Percentiles rank a stretch among this genome's conserved stretches.
These are phyloP conservation scores for Penicillium canescens DNA, from an alignment of 495 filamentous ascomycete species.

Conservation along the genomic window DNA sequence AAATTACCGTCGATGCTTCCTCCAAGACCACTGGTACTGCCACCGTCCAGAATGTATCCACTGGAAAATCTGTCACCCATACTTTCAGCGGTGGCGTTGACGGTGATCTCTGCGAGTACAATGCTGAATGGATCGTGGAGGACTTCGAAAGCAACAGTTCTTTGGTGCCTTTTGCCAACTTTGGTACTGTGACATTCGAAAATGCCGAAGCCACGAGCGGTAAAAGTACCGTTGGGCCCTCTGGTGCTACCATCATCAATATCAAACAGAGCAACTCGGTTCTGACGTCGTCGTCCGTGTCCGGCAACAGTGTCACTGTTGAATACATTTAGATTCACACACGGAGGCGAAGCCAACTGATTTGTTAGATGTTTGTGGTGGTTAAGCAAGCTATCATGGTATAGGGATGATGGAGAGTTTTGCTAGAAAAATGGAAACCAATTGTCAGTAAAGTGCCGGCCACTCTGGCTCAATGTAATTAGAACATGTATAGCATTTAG, in stretches of 20 bases:
- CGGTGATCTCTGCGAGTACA: conserved; percentile 31
- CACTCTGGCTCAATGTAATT: too few species aligned
- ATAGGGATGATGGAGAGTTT: too few species aligned
- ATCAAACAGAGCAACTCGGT: conserved; percentile 44
- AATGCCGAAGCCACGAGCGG: conserved; percentile 28
- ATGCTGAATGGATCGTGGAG: conserved; percentile 66
- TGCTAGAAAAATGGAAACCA: too few species aligned
- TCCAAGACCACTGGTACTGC: conserved; percentile 47
- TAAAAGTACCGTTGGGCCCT: conserved; percentile 27
- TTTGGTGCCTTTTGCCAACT: conserved; percentile 54
- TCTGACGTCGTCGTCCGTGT: conserved; percentile 41
- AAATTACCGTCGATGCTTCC: conserved; percentile 47
- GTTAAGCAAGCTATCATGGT: too few species aligned
- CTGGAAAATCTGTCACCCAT: conserved; percentile 49
- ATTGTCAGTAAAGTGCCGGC: too few species aligned
- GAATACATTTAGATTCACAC: conserved; percentile 13
- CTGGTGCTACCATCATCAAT: conserved; percentile 44
- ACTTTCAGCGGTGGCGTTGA: conserved; percentile 37
- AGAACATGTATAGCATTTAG: too few species aligned
- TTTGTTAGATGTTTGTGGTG: neutral
- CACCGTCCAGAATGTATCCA: conserved; percentile 51
- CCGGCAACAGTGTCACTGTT: conserved; percentile 22
- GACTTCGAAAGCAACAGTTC: conserved; percentile 45
- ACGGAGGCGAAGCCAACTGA: neutral
- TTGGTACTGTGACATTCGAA: conserved; percentile 51